Base-by-base conservation (phyloP, 495 filamentous ascomycete genomes). In the Penicillium pulvis region DNA sequence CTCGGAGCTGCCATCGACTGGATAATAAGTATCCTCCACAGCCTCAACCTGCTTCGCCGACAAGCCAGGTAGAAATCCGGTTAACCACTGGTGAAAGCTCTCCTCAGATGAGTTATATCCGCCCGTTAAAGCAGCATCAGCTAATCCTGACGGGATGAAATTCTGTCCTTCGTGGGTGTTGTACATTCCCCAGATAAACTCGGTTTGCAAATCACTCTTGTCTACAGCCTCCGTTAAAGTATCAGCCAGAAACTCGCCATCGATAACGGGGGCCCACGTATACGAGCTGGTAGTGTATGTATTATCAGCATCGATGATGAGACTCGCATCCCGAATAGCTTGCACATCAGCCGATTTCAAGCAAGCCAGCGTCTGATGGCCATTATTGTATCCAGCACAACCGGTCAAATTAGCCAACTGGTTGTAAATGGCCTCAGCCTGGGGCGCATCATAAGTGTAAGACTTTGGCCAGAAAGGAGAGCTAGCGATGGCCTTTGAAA, bases 401-500 rank as follows among this genome's bases (percentile, higher is more conserved):
- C 79, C 79, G 1, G 77, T 81, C 11, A 77, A 58, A 42, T 73
- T 71, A 1, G 68, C 75, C 12, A 83, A 52, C 14, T 73, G 66
- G 48, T 74, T 61, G 58, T 83, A 85, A 2, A 83, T 74, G 16
- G 56, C 76, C 56, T 85, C 78, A 3, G 81, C 72, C 57, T 83
- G 72, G 6, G 76, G 71, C 3, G 67, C 66, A 47, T 84, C 71
- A 60, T 80, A 81, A 5, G 59, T 54, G 64, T 86, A 85, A 14
- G 80, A 83, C 61, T 81, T 83, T 0, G 81, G 82, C 84, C 84
- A 87, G 64, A 84, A 88, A 0, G 84, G 85, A 3, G 78, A 82
- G 55, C 78, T 83, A 6, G 81, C 81, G n/a, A 87, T 74, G 0
- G 84, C 85, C 59, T 82, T 81, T 12, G 56, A 63, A 61, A 84